phyloP scores from a whole-genome alignment of 2,329 filamentous ascomycete species.

The Helotiales sp. region DNA sequence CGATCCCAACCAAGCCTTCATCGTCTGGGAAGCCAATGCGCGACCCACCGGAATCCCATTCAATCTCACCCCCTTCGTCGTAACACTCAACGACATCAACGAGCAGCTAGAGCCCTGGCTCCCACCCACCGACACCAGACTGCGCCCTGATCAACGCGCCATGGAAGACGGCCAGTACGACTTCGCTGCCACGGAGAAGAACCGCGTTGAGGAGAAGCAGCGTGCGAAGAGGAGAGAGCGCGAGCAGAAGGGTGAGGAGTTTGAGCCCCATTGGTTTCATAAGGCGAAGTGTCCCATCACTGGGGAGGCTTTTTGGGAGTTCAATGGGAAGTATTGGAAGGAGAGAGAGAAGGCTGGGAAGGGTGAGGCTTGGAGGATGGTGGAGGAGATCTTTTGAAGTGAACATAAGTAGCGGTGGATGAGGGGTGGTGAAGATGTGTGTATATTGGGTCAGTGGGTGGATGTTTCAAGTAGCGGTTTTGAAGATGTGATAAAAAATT shows the following conservation, averaged over 20 bases:
- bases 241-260: constrained; percentile 81
- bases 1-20: constrained; percentile 77
- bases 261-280: constrained; percentile 82
- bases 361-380: constrained; percentile 41
- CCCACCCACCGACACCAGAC: constrained; percentile 90
- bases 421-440: not conserved
- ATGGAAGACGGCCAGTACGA: constrained; percentile 99
- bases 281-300: constrained; percentile 76
- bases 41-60: constrained; percentile 88
- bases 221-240: constrained; percentile 73
- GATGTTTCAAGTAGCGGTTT: not conserved
- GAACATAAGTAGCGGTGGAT: not conserved
- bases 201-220: constrained; percentile 90
- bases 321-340: constrained; percentile 88
- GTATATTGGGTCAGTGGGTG: not conserved
- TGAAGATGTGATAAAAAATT: not conserved
- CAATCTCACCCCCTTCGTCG: constrained; percentile 94
- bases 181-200: constrained; percentile 90
- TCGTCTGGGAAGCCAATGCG: constrained; percentile 89
- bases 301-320: constrained; percentile 89
- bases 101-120: constrained; percentile 78
- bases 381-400: constrained; percentile 45
- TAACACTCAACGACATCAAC: constrained; percentile 91
- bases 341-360: constrained; percentile 52
- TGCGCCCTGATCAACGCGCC: constrained; percentile 90